Conservation (phyloP, 495 filamentous ascomycete genomes). For the Hypoxylon lienhwacheense region DNA sequence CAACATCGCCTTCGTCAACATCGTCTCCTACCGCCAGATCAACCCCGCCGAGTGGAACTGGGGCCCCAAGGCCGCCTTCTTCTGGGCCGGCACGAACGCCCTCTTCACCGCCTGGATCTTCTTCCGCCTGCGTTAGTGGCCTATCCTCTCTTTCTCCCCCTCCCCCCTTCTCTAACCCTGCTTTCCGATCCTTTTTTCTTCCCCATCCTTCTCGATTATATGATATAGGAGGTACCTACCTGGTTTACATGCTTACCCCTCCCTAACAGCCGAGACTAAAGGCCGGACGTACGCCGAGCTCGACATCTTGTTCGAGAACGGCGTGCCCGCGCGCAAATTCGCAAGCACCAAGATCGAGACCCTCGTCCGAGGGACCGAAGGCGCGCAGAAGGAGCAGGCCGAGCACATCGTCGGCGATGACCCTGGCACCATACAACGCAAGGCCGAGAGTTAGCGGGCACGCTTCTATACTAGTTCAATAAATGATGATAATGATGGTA, state of each 20-base stretch:
- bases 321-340: slow-evolving; percentile 53
- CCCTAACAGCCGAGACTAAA: slow-evolving; percentile 47
- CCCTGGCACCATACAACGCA: neutral
- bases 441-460: neutral
- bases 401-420: slow-evolving; percentile 18
- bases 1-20: slow-evolving; percentile 48
- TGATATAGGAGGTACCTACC: too few species aligned
- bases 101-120: slow-evolving; percentile 48
- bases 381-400: slow-evolving; percentile 37
- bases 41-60: slow-evolving; percentile 56
- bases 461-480: too few species aligned
- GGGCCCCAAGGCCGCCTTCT: slow-evolving; percentile 56
- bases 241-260: neutral
- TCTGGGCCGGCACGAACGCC: slow-evolving; percentile 57
- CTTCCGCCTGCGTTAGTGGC: slow-evolving; percentile 43
- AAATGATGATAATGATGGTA: too few species aligned
- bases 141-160: slow-evolving; percentile 10
- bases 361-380: slow-evolving; percentile 33
- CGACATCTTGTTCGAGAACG: slow-evolving; percentile 60
- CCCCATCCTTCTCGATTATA: neutral
- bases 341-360: slow-evolving; percentile 38
- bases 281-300: slow-evolving; percentile 57
- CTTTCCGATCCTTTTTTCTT: slow-evolving; percentile 25
- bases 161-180: too few species aligned
- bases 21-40: slow-evolving; percentile 53